These are phyloP conservation scores for Aspergillus luchuensis DNA, from an alignment of 2,329 filamentous ascomycete genomes.

Conservation along the genomic window DNA sequence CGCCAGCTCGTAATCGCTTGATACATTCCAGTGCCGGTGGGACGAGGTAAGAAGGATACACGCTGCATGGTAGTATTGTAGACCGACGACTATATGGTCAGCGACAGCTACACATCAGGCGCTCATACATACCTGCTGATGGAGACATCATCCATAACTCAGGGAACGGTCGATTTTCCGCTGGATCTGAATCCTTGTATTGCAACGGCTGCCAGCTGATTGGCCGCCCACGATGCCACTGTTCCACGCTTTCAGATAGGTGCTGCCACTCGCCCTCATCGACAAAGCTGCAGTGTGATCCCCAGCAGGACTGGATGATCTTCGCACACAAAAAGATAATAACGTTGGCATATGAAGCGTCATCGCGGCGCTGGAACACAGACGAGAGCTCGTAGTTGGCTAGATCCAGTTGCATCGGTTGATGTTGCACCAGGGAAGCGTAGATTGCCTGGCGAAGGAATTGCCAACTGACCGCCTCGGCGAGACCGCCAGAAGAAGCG, in stretches of 20 bases:
- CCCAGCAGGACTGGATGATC: constrained; percentile 36
- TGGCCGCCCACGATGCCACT: constrained; percentile 34
- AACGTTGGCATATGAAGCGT: constrained; percentile 42
- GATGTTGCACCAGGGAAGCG: constrained; percentile 40
- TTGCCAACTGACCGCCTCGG: constrained; percentile 47
- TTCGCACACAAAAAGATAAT: constrained; percentile 44
- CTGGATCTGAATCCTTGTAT: constrained; percentile 30
- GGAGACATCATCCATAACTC: constrained; percentile 41
- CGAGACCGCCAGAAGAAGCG: constrained; percentile 43
- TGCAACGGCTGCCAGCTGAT: constrained; percentile 38
- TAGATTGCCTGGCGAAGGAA: constrained; percentile 47
- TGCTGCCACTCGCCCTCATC: constrained; percentile 28
- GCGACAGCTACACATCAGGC: not conserved
- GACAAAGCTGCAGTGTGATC: constrained; percentile 23
- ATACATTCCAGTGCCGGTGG: constrained; percentile 22
- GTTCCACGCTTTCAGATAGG: constrained; percentile 29
- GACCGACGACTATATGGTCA: constrained; percentile 32
- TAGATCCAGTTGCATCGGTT: constrained; percentile 41
- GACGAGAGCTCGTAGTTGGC: constrained; percentile 43
- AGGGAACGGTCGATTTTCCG: constrained; percentile 33
- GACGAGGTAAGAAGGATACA: constrained; percentile 35
- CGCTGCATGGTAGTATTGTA: constrained; percentile 43
- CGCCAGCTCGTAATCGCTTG: constrained; percentile 32
- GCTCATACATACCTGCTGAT: constrained; percentile 31
- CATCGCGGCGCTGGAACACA: constrained; percentile 41